These are phyloP conservation scores for Trichoderma lentiforme DNA, from an alignment of 2,329 filamentous ascomycete species.

Conservation along the genomic window DNA sequence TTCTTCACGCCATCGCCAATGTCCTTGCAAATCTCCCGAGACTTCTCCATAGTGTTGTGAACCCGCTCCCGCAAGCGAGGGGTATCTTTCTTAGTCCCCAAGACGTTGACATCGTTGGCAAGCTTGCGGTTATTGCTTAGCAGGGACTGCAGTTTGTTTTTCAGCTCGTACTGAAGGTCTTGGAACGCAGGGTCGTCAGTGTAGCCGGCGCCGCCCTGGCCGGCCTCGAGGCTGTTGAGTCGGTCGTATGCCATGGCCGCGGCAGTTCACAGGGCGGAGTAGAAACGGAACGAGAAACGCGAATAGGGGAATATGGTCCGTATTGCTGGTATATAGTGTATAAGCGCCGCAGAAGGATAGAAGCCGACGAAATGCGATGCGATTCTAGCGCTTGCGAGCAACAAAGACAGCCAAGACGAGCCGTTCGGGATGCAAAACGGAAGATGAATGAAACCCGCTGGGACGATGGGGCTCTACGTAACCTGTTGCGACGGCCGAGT, in stretches of 20 bases:
- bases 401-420: not conserved
- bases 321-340: not conserved
- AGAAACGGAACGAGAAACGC: not conserved
- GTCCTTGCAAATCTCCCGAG: slow-evolving; percentile 80
- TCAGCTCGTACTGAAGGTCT: slow-evolving; percentile 75
- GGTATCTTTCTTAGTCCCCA: slow-evolving; percentile 89
- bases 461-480: slow-evolving; percentile 28
- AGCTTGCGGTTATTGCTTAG: slow-evolving; percentile 85
- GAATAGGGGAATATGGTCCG: not conserved
- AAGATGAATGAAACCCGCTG: not conserved
- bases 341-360: not conserved
- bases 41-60: slow-evolving; percentile 81
- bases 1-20: slow-evolving; percentile 93
- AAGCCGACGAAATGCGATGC: not conserved
- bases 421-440: not conserved
- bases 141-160: slow-evolving; percentile 83
- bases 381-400: slow-evolving; percentile 15
- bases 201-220: slow-evolving; percentile 69
- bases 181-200: slow-evolving; percentile 91
- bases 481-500: slow-evolving; percentile 21
- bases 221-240: slow-evolving; percentile 76
- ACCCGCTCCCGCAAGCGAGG: slow-evolving; percentile 88
- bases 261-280: not conserved
- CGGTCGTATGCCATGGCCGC: slow-evolving; percentile 83
- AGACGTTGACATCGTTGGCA: slow-evolving; percentile 75